Conservation (phyloP, 148 eudicot genomes). For the Camellia lanceoleosa region DNA sequence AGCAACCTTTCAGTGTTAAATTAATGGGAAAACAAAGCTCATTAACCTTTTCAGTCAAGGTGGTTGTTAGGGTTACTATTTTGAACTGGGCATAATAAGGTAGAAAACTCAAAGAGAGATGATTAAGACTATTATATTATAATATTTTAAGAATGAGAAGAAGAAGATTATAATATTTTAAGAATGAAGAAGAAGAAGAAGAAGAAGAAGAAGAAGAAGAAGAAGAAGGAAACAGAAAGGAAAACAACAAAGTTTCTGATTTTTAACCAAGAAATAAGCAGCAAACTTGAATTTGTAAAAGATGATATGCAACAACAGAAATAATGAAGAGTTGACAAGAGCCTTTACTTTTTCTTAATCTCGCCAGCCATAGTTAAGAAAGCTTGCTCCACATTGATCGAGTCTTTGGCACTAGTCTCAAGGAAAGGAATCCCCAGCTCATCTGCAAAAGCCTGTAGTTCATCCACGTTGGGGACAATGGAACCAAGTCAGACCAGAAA, state of each 20-base stretch:
- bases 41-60: too few species aligned
- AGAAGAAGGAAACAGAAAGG: neutral
- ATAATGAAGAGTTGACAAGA: neutral
- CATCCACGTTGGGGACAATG: slow-evolving; percentile 8
- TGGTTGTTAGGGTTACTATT: too few species aligned
- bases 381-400: slow-evolving; percentile 92
- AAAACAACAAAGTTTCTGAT: neutral
- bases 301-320: neutral
- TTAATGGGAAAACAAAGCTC: neutral
- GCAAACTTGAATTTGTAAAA: neutral
- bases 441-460: slow-evolving; percentile 80
- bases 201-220: too few species aligned
- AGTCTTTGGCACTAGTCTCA: slow-evolving; percentile 94
- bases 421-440: slow-evolving; percentile 96
- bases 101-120: too few species aligned
- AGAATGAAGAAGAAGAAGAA: too few species aligned
- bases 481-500: neutral
- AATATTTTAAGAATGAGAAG: too few species aligned
- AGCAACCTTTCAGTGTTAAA: neutral
- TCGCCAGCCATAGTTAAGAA: slow-evolving; percentile 91
- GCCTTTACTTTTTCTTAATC: slow-evolving; percentile 77
- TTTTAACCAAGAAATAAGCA: neutral
- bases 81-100: too few species aligned
- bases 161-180: too few species aligned
- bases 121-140: too few species aligned